phyloP scores from a whole-genome alignment of 2,329 filamentous ascomycete genomes.

The Colletotrichum sp. region DNA sequence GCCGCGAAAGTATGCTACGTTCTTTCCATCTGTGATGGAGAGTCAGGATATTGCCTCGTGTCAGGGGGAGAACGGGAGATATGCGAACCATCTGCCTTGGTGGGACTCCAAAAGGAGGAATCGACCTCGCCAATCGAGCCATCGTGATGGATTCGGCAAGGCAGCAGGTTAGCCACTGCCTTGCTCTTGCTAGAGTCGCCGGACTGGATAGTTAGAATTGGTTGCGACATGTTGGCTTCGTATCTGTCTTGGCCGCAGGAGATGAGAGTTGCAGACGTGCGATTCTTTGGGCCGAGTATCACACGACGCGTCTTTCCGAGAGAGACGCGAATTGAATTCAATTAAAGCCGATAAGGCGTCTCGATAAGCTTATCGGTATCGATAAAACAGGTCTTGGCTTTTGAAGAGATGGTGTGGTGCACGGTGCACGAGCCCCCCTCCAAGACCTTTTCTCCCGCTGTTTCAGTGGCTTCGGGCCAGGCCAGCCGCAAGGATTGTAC shows the following conservation, averaged over 20 bases:
- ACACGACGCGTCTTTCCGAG: not conserved
- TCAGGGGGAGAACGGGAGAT: not conserved
- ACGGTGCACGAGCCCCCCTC: not conserved
- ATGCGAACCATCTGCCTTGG: conserved; percentile 45
- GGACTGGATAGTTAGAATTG: conserved; percentile 45
- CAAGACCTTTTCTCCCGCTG: not conserved
- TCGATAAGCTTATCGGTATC: conserved; percentile 4
- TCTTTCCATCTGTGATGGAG: conserved; percentile 47
- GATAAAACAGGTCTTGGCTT: conserved; percentile 10
- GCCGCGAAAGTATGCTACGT: conserved; percentile 75
- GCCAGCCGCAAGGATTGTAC: not conserved
- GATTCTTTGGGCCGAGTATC: not conserved
- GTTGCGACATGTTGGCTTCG: conserved; percentile 39
- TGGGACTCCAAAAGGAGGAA: conserved; percentile 72
- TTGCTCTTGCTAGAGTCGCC: conserved; percentile 30
- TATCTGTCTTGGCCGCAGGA: not conserved
- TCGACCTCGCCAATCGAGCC: conserved; percentile 68
- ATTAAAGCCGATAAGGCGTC: conserved; percentile 6
- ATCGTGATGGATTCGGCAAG: conserved; percentile 80
- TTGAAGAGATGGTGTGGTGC: not conserved
- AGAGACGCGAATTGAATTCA: not conserved
- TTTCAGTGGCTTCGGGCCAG: not conserved
- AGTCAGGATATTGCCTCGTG: conserved; percentile 1
- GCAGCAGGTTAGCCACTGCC: conserved; percentile 73
- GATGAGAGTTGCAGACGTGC: not conserved